Base-by-base conservation (phyloP, 352 stramenopile genomes). In the Pythium rishiriense region DNA sequence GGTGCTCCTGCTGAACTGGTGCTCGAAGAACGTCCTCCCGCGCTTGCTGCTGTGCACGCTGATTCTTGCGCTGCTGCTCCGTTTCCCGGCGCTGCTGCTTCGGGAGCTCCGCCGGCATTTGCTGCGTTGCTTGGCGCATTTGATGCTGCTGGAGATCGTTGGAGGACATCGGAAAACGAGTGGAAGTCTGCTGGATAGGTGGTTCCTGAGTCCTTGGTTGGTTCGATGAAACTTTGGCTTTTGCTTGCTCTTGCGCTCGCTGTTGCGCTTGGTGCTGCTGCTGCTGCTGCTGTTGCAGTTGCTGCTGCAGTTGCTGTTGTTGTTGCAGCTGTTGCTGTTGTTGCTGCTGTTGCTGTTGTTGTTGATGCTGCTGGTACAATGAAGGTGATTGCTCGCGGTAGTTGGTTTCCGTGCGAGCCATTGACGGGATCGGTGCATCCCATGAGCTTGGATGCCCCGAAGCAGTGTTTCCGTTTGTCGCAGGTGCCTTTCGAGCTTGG, bases 301-400 rank as follows among this genome's bases (percentile, higher is more conserved):
- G 33, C 5, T 49, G 31, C 15, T 58, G 31, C 10, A 21, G 29
- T 6, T 21, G 17, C 7, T 56, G 49, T 15, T 41, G 49, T 8
- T 56, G 28, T 19, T 41, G 28, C 25, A 41, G 25, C 15, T 48
- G 54, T 10, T 72, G 61, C 28, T 72, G 57, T 19, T 69, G 70
- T 26, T 70, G 58, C 42, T 70, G 70, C 25, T 60, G 49, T 21
- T 66, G 47, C 25, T 60, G 52, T 35, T 68, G 41, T 8, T 51
- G 49, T n/a, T 63, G 48, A 47, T 57, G 46, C 33, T 70, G 51
- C 26, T 67, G 51, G 19, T 53, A 58, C n/a, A 66, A 42, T 0
- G 58, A 58, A 1, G 48, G 58, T 10, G 58, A 59, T 22, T 37
- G 49, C 43, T 70, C 37, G 11, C 49, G 63, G n/a, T 51, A 65